Conservation (phyloP, 2,329 filamentous ascomycete species). For the Geoglossum cookeanum region DNA sequence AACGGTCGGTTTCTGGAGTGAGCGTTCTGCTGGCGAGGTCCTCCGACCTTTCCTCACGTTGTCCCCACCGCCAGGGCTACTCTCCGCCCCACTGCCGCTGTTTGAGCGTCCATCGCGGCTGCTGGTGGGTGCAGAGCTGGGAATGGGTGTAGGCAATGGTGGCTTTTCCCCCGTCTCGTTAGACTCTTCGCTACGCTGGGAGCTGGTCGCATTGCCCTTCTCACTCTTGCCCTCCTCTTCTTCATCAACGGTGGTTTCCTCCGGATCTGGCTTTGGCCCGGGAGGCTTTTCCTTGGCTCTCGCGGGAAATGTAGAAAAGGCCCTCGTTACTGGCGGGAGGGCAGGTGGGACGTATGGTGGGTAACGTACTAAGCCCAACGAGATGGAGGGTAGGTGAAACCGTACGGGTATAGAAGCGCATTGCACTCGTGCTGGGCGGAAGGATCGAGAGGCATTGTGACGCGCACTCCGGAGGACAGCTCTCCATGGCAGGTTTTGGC, state of each 20-base stretch:
- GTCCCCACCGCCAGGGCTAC: constrained; percentile 25
- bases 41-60: constrained; percentile 56
- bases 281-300: constrained; percentile 8
- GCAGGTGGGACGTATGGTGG: not conserved
- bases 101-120: constrained; percentile 17
- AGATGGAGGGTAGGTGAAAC: constrained; percentile 12
- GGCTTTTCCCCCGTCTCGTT: not conserved
- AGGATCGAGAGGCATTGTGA: constrained; percentile 20
- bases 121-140: not conserved
- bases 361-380: not conserved
- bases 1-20: constrained; percentile 70
- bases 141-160: constrained; percentile 2
- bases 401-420: constrained; percentile 12
- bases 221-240: constrained; percentile 7
- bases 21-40: constrained; percentile 40
- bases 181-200: not conserved
- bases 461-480: constrained; percentile 34
- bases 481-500: constrained; percentile 46
- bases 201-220: not conserved
- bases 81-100: constrained; percentile 18
- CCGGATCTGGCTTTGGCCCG: constrained; percentile 10
- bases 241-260: constrained; percentile 27
- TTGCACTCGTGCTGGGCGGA: constrained; percentile 17
- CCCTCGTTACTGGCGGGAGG: not conserved
- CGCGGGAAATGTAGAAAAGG: constrained; percentile 21